These are phyloP conservation scores for Saccharomycopsis sp. DNA, from an alignment of 805 yeast genomes.

Conservation along the genomic window DNA sequence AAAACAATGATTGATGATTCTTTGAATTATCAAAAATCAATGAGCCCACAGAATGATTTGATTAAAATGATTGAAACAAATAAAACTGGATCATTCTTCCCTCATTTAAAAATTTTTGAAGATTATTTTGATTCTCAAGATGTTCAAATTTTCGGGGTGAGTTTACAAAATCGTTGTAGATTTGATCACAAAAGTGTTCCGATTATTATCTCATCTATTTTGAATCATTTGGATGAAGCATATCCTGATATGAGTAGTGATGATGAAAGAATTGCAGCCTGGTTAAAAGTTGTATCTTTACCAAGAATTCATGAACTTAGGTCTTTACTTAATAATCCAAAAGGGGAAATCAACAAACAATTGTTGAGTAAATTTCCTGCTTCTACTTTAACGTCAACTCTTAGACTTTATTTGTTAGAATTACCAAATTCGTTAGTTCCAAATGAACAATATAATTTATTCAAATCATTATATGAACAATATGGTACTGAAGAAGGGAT, in stretches of 20 bases:
- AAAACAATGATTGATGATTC: constrained; percentile 52
- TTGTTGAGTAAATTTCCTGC: constrained; percentile 35
- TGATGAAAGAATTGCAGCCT: constrained; percentile 51
- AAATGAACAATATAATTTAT: constrained; percentile 49
- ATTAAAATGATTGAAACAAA: constrained; percentile 55
- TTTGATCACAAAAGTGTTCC: constrained; percentile 70
- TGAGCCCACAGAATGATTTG: constrained; percentile 61
- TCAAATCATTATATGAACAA: constrained; percentile 54
- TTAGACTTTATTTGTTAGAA: constrained; percentile 67
- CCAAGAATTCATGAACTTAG: constrained; percentile 53
- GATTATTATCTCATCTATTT: constrained; percentile 45
- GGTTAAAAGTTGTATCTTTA: constrained; percentile 60
- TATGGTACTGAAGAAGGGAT: constrained; percentile 27
- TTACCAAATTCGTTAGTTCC: constrained; percentile 72
- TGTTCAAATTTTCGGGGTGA: constrained; percentile 71
- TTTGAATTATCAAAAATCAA: constrained; percentile 55
- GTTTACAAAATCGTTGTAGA: constrained; percentile 57
- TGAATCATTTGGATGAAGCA: constrained; percentile 54
- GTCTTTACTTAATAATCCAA: constrained; percentile 34
- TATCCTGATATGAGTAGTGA: constrained; percentile 67
- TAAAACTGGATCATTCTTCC: constrained; percentile 65
- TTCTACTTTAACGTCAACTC: constrained; percentile 51
- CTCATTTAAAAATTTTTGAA: constrained; percentile 64
- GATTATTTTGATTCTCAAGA: constrained; percentile 62
- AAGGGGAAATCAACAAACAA: constrained; percentile 21